Evolutionary conservation across 1,284 basidiomycete species (phyloP).

Genomic region (Ustilago shanxiensis): DNA sequence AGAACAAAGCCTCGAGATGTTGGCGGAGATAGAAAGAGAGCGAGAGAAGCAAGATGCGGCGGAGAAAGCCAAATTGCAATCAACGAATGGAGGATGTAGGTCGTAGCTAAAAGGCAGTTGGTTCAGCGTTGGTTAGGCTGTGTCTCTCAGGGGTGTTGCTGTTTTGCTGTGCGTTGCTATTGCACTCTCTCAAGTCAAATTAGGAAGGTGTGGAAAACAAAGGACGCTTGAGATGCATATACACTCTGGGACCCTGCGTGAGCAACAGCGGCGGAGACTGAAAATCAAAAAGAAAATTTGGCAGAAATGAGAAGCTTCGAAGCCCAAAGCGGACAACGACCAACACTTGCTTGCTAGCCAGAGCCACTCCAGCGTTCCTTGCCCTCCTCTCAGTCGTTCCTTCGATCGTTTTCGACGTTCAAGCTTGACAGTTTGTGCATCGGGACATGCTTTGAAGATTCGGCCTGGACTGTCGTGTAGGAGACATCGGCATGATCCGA

Average conservation of each 20-base stretch:
- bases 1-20: constrained; percentile 26
- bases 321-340: constrained; percentile 21
- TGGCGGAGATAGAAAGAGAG: constrained; percentile 31
- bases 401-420: neutral
- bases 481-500: neutral
- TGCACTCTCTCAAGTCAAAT: constrained; percentile 23
- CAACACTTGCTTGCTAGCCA: constrained; percentile 3
- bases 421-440: neutral
- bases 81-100: neutral
- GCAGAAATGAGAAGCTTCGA: neutral
- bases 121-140: constrained; percentile 8
- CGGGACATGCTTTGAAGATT: neutral
- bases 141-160: constrained; percentile 30
- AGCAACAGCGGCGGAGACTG: constrained; percentile 17
- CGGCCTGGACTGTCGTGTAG: neutral
- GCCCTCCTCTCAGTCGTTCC: neutral
- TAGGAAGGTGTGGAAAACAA: constrained; percentile 24
- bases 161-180: neutral
- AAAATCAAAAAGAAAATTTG: constrained; percentile 8
- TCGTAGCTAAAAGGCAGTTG: neutral
- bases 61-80: neutral
- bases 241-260: constrained; percentile 16
- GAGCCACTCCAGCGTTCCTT: neutral
- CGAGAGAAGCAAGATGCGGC: constrained; percentile 5
- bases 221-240: constrained; percentile 8